Evolutionary conservation across 2,329 filamentous ascomycete species (phyloP), one percentile per base, ranked within the genome.

Genomic region (Trichocomaceae sp.): DNA sequence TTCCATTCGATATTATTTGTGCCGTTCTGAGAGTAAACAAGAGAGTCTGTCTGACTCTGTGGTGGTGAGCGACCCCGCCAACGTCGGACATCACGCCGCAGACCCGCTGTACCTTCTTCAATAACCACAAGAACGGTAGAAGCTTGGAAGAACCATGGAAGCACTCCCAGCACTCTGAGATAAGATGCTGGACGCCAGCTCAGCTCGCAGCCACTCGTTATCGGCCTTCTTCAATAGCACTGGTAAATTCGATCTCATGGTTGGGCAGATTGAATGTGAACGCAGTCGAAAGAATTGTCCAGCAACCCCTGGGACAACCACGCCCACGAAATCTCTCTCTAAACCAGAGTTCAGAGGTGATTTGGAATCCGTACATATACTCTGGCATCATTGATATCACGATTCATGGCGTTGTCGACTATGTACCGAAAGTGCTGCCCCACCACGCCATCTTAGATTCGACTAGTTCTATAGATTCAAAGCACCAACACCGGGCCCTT

Each of bases 1-100:
- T 26, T 26, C 23, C 23, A 26, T 46, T n/a, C 17, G 19, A 23
- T n/a, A n/a, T n/a, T n/a, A n/a, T 62, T 54, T 33, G 29, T 33
- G 10, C 8, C 3, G 29, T 33, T 5, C 12, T 9, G 29, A 10
- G 10, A 10, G 29, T 33, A 33, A 33, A 10, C n/a, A 12, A 2
- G 10, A 2, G 29, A 10, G 10, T n/a, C n/a, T n/a, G n/a, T n/a
- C n/a, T n/a, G 29, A 10, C 12, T n/a, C 8, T 33, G 29, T 9
- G 7, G 12, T 35, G 5, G 31, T 8, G 31, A 35, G 31, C 4
- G 2, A 15, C 8, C 31, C 31, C 31, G 31, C 31, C 23, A 26
- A 7, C n/a, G n/a, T n/a, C n/a, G 23, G 23, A 26, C 23, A 26
- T 26, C 23, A 26, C 7, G 23, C 23, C 23, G 23, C n/a, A n/a